phyloP scores from a whole-genome alignment of 768 basidiomycete genomes.

The Gelatoporia subvermispora region DNA sequence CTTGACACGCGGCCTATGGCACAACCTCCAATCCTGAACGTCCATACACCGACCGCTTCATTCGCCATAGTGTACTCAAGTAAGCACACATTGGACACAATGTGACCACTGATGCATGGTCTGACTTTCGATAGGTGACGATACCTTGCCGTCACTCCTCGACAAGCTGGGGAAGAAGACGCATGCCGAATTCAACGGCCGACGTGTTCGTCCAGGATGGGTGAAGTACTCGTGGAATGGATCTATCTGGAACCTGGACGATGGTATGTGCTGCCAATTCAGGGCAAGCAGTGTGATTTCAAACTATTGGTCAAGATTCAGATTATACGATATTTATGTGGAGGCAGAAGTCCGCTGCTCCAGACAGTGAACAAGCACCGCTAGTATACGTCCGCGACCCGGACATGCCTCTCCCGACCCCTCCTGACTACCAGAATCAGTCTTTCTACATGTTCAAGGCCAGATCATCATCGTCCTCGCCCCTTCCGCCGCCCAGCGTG shows the following conservation, averaged over 20 bases:
- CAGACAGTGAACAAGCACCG: slow-evolving; percentile 32
- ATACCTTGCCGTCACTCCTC: slow-evolving; percentile 56
- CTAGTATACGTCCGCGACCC: slow-evolving; percentile 66
- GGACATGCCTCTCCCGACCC: slow-evolving; percentile 48
- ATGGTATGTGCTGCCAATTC: slow-evolving; percentile 45
- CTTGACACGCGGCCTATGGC: not conserved
- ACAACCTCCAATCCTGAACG: slow-evolving; percentile 49
- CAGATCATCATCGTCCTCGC: slow-evolving; percentile 18
- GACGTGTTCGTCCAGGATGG: slow-evolving; percentile 72
- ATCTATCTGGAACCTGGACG: slow-evolving; percentile 81
- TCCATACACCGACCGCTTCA: slow-evolving; percentile 74
- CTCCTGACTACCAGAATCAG: slow-evolving; percentile 62
- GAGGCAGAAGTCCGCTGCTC: slow-evolving; percentile 47
- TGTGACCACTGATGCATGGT: not conserved
- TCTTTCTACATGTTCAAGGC: slow-evolving; percentile 61
- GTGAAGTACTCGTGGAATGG: slow-evolving; percentile 83
- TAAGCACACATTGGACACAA: slow-evolving; percentile 32
- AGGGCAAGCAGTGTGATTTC: not conserved
- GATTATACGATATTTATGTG: slow-evolving; percentile 87
- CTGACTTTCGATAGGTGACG: slow-evolving; percentile 54
- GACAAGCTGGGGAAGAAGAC: slow-evolving; percentile 70
- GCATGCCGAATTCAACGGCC: slow-evolving; percentile 50
- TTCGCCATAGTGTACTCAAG: slow-evolving; percentile 74
- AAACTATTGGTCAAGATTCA: slow-evolving; percentile 45
- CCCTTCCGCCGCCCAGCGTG: slow-evolving; percentile 15